Base-by-base conservation (phyloP, 23 red algal species). In the Gracilariopsis chorda region DNA sequence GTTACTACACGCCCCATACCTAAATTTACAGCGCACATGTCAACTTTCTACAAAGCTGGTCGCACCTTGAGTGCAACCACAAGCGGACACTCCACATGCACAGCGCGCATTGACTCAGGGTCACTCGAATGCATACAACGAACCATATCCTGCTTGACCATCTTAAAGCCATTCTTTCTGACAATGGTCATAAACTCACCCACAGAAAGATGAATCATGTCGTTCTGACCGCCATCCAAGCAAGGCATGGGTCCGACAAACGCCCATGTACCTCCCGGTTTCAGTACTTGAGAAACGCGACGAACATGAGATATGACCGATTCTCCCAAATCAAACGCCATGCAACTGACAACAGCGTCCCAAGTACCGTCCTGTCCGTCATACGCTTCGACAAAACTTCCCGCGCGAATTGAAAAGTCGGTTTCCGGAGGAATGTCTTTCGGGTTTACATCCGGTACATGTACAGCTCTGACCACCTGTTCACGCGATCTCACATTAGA, bases 301-400 rank as follows among this genome's bases (percentile, higher is more conserved):
- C 80, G 61, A 34, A 90, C 77, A 65, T 78, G 81, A 5, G 55
- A 53, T 3, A 95, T 70, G 21, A 81, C 81, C 62, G 67, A 59
- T 27, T 95, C 76, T 4, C 84, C 93, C 16, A 88, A 57, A 58
- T 88, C 93, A 44, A 95, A 86, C 10, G 87, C 86, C 62, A 90
- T 72, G 64, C 77, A 88, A 65, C 84, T 95, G 4, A 80, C 84
- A 6, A 95, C 84, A 51, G 84, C 86, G 45, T 95, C 93, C 93
- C 93, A 95, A 17, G 37, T 46, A 64, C 75, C 73, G 47, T 88
- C 82, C 23, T 95, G 82, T 1, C 75, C 86, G 27, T 80, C 60
- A 67, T 91, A 95, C 41, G 87, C 93, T 24, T 95, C 85, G 11
- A 95, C 51, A 83, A 95, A 95, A 74, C 85, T 72, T 14, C 93